A percentile compares a stretch with the other conserved stretches of the same genome.
phyloP scores from a whole-genome alignment of 1,139 yeast species.

The Yamadazyma siamensis region DNA sequence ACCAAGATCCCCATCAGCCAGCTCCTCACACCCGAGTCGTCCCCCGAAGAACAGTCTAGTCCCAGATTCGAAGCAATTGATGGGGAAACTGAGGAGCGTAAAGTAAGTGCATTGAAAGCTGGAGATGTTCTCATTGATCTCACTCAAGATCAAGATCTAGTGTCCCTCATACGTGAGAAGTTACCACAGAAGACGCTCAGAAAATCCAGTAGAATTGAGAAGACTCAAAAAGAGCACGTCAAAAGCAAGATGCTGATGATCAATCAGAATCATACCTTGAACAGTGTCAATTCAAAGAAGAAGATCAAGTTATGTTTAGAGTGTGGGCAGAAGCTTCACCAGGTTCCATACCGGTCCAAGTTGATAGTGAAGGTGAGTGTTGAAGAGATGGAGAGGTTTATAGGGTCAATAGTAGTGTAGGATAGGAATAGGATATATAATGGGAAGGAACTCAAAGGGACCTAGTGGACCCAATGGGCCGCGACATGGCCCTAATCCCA shows the following conservation, averaged over 20 bases:
- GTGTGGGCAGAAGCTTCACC: slow-evolving; percentile 15
- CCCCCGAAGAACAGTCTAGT: slow-evolving; percentile 22
- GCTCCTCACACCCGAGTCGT: slow-evolving; percentile 36
- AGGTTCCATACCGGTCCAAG: slow-evolving; percentile 6
- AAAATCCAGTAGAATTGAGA: slow-evolving; percentile 8
- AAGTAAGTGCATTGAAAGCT: slow-evolving; percentile 3
- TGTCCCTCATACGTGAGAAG: slow-evolving; percentile 2
- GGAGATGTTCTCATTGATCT: slow-evolving; percentile 4
- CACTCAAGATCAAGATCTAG: slow-evolving; percentile 1
- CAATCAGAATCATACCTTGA: slow-evolving; percentile 12
- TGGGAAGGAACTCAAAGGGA: no score
- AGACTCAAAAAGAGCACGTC: slow-evolving; percentile 3
- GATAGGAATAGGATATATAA: no score
- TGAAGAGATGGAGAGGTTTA: slow-evolving; percentile 10
- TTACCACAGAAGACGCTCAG: slow-evolving; percentile 2
- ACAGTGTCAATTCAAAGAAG: slow-evolving; percentile 22
- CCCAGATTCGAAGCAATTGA: slow-evolving; percentile 9
- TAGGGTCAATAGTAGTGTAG: slow-evolving; percentile 3
- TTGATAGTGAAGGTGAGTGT: slow-evolving; percentile 9
- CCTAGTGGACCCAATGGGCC: no score
- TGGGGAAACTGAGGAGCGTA: background rate
- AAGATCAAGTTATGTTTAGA: slow-evolving; percentile 17
- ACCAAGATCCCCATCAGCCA: slow-evolving; percentile 15
- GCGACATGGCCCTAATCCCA: no score
- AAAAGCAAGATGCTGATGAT: slow-evolving; percentile 12